A percentile compares a stretch with the other conserved stretches of the same genome.
Conservation (phyloP, 768 basidiomycete species). For the Suillus decipiens region DNA sequence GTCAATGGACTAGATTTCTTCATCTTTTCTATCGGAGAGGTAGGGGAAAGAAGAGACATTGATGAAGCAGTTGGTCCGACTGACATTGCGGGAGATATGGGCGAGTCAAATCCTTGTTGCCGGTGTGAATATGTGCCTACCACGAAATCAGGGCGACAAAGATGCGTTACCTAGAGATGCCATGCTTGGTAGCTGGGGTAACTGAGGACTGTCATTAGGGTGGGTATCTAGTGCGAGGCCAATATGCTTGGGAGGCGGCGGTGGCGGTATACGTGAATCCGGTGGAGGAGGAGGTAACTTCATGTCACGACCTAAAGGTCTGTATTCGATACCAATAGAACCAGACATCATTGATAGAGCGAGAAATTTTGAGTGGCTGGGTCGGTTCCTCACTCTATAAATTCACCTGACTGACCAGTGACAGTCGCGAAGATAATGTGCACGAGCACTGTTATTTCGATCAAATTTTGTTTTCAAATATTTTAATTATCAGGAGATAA, state of each 20-base stretch:
- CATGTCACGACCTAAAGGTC: slow-evolving; percentile 31
- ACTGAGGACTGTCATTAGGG: slow-evolving; percentile 9
- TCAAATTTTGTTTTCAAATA: background rate
- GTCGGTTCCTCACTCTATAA: background rate
- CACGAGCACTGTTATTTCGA: background rate
- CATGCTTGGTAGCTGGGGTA: slow-evolving; percentile 18
- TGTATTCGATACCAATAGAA: slow-evolving; percentile 8
- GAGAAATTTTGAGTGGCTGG: background rate
- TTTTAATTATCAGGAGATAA: background rate
- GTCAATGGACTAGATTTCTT: slow-evolving; percentile 80
- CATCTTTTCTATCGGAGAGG: slow-evolving; percentile 44
- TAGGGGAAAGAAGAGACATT: slow-evolving; percentile 23
- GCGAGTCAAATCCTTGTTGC: slow-evolving; percentile 24
- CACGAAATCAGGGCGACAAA: slow-evolving; percentile 4
- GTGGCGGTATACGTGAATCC: slow-evolving; percentile 13
- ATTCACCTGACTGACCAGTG: background rate
- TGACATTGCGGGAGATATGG: slow-evolving; percentile 26
- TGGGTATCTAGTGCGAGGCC: slow-evolving; percentile 11
- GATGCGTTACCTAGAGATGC: slow-evolving; percentile 28
- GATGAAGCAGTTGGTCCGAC: slow-evolving; percentile 9
- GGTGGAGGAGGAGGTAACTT: slow-evolving; percentile 28
- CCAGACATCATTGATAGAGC: background rate
- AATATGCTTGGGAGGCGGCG: slow-evolving; percentile 25
- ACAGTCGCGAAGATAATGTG: slow-evolving; percentile 1
- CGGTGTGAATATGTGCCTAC: slow-evolving; percentile 19